Evolutionary conservation across 306 rosid genomes (phyloP).

Genomic region (Cicer cuneatum): DNA sequence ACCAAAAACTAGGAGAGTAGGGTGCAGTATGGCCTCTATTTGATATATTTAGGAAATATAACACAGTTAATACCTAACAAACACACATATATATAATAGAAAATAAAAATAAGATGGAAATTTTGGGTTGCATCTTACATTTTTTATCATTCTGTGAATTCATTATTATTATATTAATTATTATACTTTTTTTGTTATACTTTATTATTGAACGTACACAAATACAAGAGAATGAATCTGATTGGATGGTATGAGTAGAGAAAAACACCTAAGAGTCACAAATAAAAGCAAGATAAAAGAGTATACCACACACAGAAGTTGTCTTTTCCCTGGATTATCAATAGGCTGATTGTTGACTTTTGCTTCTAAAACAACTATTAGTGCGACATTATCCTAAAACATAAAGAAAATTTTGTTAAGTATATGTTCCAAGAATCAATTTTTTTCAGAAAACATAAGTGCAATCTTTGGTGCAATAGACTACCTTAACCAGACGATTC

Average conservation of each 20-base stretch:
- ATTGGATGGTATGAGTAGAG: not conserved
- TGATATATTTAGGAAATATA: too few relatives aligned
- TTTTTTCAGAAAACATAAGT: not conserved
- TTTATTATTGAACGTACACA: too few relatives aligned
- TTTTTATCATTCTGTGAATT: too few relatives aligned
- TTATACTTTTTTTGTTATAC: too few relatives aligned
- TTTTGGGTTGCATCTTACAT: too few relatives aligned
- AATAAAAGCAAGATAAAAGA: conserved; percentile 34
- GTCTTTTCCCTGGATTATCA: conserved; percentile 93
- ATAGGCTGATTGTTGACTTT: conserved; percentile 82
- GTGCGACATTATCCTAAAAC: conserved; percentile 93
- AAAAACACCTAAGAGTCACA: conserved; percentile 19
- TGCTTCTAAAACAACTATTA: conserved; percentile 95
- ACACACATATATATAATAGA: too few relatives aligned
- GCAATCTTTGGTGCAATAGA: conserved; percentile 17
- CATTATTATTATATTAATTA: too few relatives aligned
- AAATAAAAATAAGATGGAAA: too few relatives aligned
- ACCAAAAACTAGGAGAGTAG: too few relatives aligned
- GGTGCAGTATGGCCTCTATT: too few relatives aligned
- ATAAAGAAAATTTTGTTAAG: conserved; percentile 46
- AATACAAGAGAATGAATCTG: too few relatives aligned
- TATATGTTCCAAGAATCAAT: conserved; percentile 3
- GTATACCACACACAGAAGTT: conserved; percentile 96
- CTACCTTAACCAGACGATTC: conserved; percentile 85
- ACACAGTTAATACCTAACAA: too few relatives aligned